A percentile compares a stretch with the other conserved stretches of the same genome.
Conservation (phyloP, 352 stramenopile genomes). For the Nothophytophthora sp. region DNA sequence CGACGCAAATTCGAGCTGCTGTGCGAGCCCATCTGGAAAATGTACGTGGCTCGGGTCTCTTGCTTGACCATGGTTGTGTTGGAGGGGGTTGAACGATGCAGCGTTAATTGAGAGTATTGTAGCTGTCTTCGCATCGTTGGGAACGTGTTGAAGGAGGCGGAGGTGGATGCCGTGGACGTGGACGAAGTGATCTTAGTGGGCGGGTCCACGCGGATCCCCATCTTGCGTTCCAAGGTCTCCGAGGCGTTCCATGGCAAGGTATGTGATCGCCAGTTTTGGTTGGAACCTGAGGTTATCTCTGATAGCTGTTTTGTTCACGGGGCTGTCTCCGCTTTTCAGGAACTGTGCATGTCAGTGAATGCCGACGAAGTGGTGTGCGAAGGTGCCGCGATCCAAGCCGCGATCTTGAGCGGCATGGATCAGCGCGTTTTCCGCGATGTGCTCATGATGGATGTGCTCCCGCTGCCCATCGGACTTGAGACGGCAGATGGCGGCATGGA, state of each 20-base stretch:
- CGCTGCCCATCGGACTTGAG: slow-evolving; percentile 97
- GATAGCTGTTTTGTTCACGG: background rate
- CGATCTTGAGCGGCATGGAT: slow-evolving; percentile 95
- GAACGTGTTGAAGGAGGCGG: slow-evolving; percentile 94
- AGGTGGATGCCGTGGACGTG: slow-evolving; percentile 82
- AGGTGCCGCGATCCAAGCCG: slow-evolving; percentile 96
- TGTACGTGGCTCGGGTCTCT: slow-evolving; percentile 37
- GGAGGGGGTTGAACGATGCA: background rate
- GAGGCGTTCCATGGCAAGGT: slow-evolving; percentile 97
- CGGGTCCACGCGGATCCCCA: slow-evolving; percentile 95
- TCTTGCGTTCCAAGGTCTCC: slow-evolving; percentile 93
- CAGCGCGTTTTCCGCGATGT: slow-evolving; percentile 94
- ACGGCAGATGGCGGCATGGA: slow-evolving; percentile 98
- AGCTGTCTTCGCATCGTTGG: slow-evolving; percentile 74
- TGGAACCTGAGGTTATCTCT: background rate
- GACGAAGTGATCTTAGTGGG: slow-evolving; percentile 97
- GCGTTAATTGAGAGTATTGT: background rate
- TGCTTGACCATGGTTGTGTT: background rate
- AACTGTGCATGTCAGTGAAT: slow-evolving; percentile 98
- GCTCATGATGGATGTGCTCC: slow-evolving; percentile 98
- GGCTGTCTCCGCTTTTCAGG: slow-evolving; percentile 31
- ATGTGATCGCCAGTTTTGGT: background rate
- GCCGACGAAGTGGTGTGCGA: slow-evolving; percentile 98
- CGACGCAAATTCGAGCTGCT: slow-evolving; percentile 98
- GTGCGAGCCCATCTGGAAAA: slow-evolving; percentile 95